A percentile compares a stretch with the other conserved stretches of the same genome.
Conservation (phyloP, 1,284 basidiomycete species). For the Ustilago lituana region DNA sequence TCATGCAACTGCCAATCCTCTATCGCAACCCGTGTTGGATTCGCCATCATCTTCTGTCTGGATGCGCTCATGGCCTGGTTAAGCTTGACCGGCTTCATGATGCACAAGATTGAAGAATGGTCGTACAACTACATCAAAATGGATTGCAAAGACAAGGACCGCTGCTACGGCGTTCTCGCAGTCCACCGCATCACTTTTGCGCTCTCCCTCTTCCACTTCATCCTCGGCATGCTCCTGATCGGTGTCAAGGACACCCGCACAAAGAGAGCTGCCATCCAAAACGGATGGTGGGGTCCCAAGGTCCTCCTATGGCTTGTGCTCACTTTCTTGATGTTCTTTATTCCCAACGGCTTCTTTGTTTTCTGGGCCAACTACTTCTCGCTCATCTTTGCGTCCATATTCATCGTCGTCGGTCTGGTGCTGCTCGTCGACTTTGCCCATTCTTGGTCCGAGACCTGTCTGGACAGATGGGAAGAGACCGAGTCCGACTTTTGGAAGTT, state of each 20-base stretch:
- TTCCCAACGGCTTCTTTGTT: conserved; percentile 93
- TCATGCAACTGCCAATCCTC: conserved; percentile 99
- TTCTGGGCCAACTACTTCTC: conserved; percentile 94
- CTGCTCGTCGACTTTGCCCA: conserved; percentile 99
- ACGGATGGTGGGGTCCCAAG: conserved; percentile 99
- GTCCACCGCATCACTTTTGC: conserved; percentile 98
- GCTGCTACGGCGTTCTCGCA: conserved; percentile 95
- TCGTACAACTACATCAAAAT: conserved; percentile 98
- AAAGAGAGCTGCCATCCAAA: conserved; percentile 92
- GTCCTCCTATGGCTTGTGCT: conserved; percentile 84
- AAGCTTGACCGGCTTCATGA: conserved; percentile 88
- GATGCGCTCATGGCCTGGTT: conserved; percentile 97
- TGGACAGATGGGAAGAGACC: conserved; percentile 91
- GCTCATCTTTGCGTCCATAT: conserved; percentile 88
- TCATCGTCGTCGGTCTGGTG: conserved; percentile 93
- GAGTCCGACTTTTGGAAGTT: conserved; percentile 92
- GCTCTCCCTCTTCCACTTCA: conserved; percentile 84
- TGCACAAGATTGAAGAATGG: conserved; percentile 88
- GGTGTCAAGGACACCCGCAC: conserved; percentile 89
- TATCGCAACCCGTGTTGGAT: conserved; percentile 95
- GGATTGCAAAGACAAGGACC: conserved; percentile 86
- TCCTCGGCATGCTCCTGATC: conserved; percentile 81
- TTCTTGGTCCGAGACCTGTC: conserved; percentile 95
- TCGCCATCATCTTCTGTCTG: conserved; percentile 92
- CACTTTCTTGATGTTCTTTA: conserved; percentile 84